phyloP scores from a whole-genome alignment of 202 grass and related monocot species.

The Setaria viridis region DNA sequence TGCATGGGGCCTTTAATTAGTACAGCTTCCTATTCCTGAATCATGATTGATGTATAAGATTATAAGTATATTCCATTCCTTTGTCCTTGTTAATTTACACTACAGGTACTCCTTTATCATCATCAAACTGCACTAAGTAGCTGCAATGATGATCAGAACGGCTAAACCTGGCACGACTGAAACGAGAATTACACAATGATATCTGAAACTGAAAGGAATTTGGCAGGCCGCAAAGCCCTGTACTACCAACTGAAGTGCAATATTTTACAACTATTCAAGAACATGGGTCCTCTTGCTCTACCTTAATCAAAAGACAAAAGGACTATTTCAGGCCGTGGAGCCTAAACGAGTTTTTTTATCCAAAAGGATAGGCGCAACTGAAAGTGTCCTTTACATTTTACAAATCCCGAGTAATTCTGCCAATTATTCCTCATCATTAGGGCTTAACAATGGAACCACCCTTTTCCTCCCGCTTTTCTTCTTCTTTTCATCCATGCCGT shows the following conservation, averaged over 20 bases:
- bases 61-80: slow-evolving; percentile 31
- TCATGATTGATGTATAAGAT: slow-evolving; percentile 31
- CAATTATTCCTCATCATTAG: slow-evolving; percentile 56
- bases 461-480: slow-evolving; percentile 12
- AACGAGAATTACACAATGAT: slow-evolving; percentile 1
- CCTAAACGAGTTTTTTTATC: neutral
- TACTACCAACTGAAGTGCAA: slow-evolving; percentile 1
- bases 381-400: slow-evolving; percentile 40
- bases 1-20: slow-evolving; percentile 36
- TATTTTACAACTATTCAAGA: slow-evolving; percentile 23
- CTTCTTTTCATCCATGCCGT: slow-evolving; percentile 37
- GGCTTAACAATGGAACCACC: slow-evolving; percentile 35
- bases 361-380: slow-evolving; percentile 25
- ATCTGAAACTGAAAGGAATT: slow-evolving; percentile 11
- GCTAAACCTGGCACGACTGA: neutral
- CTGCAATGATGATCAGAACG: slow-evolving; percentile 4
- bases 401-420: slow-evolving; percentile 43
- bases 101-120: neutral
- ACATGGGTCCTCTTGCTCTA: neutral
- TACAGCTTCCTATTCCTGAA: slow-evolving; percentile 41
- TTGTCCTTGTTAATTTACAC: slow-evolving; percentile 36
- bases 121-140: slow-evolving; percentile 36
- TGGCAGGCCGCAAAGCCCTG: neutral
- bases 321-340: slow-evolving; percentile 1
- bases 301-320: neutral